Evolutionary conservation across 208 protist genomes (phyloP), one percentile per base, ranked within the genome.

Genomic region (Crithidia sp.): DNA sequence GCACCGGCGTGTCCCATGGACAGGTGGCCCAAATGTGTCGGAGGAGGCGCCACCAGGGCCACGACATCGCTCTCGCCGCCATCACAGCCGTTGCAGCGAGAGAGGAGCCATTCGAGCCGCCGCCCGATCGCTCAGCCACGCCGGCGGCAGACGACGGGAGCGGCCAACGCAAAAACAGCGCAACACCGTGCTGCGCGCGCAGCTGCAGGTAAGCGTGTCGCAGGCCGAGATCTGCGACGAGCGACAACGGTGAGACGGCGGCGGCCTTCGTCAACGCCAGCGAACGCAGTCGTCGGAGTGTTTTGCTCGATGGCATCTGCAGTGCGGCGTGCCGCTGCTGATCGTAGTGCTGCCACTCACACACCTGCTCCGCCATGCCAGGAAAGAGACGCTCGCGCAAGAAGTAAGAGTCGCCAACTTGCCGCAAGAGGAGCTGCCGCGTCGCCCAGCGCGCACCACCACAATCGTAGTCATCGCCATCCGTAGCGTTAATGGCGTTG

Each of bases 91-190:
- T 44, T 7, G 67, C 49, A 9, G 55, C 58, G 17, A 79, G 43
- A 16, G n/a, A 19, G 13, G 66, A 40, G 16, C 58, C 41, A 10
- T 45, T 47, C 36, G 36, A 52, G 19, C 40, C 37, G 19, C 40
- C 37, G 17, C 66, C 62, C 13, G 10, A 17, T 2, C 13, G 53
- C 14, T 9, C 53, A 53, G 53, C 50, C 5, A 39, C 52, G 7
- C 17, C n/a, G 7, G 14, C 16, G 3, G 53, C 19, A 2, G 57
- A 47, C 9, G 28, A 6, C 7, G 69, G 74, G 12, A 79, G 55
- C 7, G 78, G 81, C 72, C 75, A 92, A 3, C 91, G 80, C 16
- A 94, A 60, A 67, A 94, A 96, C 17, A 96, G 75, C 59, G 86
- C 81, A 19, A 92, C 67, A 5, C 85, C 87, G 68, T 83, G 88